Percentiles rank a stretch among this genome's conserved stretches.
Evolutionary conservation across 2,329 filamentous ascomycete genomes (phyloP).

Genomic region (Knufia fluminis): DNA sequence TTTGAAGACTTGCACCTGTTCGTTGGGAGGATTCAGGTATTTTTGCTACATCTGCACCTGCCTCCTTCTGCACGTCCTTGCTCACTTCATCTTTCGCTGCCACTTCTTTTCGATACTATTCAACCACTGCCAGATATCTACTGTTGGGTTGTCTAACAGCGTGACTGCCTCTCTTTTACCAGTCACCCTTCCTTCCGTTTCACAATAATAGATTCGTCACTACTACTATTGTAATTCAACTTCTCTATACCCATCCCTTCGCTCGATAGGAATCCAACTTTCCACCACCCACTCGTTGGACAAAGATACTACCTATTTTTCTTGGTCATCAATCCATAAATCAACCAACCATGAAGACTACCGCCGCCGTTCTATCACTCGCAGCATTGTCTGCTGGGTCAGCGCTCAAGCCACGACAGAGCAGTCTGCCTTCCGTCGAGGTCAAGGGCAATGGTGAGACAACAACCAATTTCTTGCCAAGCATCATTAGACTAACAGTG

Average conservation of each 20-base stretch:
- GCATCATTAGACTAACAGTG: slow-evolving; percentile 17
- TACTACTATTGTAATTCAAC: slow-evolving; percentile 1
- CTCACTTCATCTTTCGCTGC: slow-evolving; percentile 4
- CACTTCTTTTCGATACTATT: slow-evolving; percentile 1
- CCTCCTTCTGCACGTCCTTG: slow-evolving; percentile 1
- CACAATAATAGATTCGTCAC: background rate
- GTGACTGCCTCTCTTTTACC: slow-evolving; percentile 11
- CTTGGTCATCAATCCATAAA: background rate
- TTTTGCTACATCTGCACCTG: slow-evolving; percentile 2
- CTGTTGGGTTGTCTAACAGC: background rate
- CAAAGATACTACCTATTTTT: background rate
- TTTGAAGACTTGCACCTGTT: background rate
- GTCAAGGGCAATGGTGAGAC: slow-evolving; percentile 53
- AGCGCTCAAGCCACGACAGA: slow-evolving; percentile 33
- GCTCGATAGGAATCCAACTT: slow-evolving; percentile 4
- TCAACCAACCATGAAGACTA: slow-evolving; percentile 44
- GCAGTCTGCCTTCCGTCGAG: slow-evolving; percentile 45
- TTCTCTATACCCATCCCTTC: background rate
- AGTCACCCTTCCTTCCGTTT: slow-evolving; percentile 7
- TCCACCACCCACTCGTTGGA: background rate
- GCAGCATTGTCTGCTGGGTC: slow-evolving; percentile 36
- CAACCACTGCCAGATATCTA: background rate
- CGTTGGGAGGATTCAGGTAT: background rate
- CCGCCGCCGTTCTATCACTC: slow-evolving; percentile 33
- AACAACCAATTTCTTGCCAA: background rate